Conservation (phyloP, 345 rosid genomes). For the Cardamine resedifolia region DNA sequence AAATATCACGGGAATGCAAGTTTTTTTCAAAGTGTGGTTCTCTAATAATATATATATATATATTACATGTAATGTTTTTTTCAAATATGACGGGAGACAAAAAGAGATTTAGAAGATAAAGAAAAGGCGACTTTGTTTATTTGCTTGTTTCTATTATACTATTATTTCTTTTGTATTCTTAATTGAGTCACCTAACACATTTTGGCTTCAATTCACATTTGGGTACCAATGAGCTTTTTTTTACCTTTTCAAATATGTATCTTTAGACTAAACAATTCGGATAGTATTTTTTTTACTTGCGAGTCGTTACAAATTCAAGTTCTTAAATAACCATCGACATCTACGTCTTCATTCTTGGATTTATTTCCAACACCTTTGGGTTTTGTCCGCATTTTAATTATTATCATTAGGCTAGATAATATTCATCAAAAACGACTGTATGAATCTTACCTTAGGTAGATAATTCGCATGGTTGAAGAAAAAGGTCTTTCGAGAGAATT, state of each 20-base stretch:
- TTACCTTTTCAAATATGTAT: conserved; percentile 21
- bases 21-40: too few relatives aligned
- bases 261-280: conserved; percentile 25
- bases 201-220: conserved; percentile 31
- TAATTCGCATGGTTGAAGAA: not conserved
- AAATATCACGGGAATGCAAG: too few relatives aligned
- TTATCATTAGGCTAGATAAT: not conserved
- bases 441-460: not conserved
- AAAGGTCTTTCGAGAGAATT: not conserved
- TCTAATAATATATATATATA: too few relatives aligned
- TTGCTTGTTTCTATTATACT: not conserved
- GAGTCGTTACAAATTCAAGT: conserved; percentile 32
- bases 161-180: not conserved
- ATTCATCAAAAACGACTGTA: not conserved
- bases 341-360: conserved; percentile 30
- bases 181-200: conserved; percentile 38
- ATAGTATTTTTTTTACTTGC: conserved; percentile 13
- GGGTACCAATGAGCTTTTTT: conserved; percentile 24
- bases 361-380: conserved; percentile 26
- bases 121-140: conserved; percentile 30
- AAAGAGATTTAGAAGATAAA: not conserved
- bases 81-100: conserved; percentile 40
- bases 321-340: conserved; percentile 24
- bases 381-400: conserved; percentile 17
- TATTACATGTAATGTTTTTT: conserved; percentile 13